Base-by-base conservation (phyloP, 2,329 filamentous ascomycete genomes). In the Aspergillus caelatus region DNA sequence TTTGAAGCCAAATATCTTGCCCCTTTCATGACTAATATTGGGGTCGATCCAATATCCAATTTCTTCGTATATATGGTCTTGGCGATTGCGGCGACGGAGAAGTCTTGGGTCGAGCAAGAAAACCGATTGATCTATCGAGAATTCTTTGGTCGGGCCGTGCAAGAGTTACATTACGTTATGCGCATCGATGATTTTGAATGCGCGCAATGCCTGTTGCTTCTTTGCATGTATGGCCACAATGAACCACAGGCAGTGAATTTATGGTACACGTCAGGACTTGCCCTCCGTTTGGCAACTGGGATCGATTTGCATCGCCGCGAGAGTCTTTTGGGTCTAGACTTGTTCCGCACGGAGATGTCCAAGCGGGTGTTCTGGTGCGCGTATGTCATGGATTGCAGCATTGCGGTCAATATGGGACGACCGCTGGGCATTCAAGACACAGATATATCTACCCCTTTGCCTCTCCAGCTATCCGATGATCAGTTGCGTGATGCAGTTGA, bases 191-290 rank as follows among this genome's bases (percentile, higher is more conserved):
- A 73, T 56, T 61, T 69, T 34, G 68, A 71, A 26, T 71, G 68
- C 56, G 45, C 72, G 16, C 71, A 73, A 50, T 71, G 71, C 26
- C 63, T 73, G 0, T 43, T 74, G 6, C 60, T 74, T 2, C 60
- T 73, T 2, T 67, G 66, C 10, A 71, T 74, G 54, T 74, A 73
- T 46, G 71, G 71, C 14, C 66, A 65, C 45, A 70, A 70, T 39
- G 71, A 73, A 41, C 71, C 72, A 0, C 69, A 73, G 56, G 68
- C 68, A 3, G 66, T 72, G 48, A 69, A 72, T 48, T 62, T 73
- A 36, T 72, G 72, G 70, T 63, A 70, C 41, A 69, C 68, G 0
- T 64, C 65, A 3, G 70, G 70, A 2, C 56, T 72, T 7, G 66
- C 70, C 16, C 62, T 74, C 0, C 64, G 68, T 3, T 55, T 72